Base-by-base conservation (phyloP, 140 eudicot genomes). In the Cichorium intybus region DNA sequence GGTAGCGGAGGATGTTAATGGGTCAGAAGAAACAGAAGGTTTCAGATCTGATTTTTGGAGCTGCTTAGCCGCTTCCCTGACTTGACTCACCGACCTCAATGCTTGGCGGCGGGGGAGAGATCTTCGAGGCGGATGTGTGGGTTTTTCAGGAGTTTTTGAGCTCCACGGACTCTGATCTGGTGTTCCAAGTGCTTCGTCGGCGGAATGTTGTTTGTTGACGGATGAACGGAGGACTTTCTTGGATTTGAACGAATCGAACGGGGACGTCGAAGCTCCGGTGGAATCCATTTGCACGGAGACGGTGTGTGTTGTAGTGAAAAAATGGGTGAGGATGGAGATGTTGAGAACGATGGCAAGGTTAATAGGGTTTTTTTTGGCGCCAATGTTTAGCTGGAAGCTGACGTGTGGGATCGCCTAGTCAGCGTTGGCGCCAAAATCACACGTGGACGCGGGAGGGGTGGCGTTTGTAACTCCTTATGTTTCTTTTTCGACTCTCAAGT, bases 81-180 rank as follows among this genome's bases (percentile, higher is more conserved):
- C 61, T 73, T 87, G 82, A 15, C 68, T 73, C 7, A 87, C 59
- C 21, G 95, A 87, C 11, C 63, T 51, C 29, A 79, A 58, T 0
- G 85, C 76, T 1, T 80, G 71, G 2, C 72, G 71, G 37, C 75
- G 80, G 56, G 71, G 72, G 31, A 79, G 63, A n/a, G 46, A 16
- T 31, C 82, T 67, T 11, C 95, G 83, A 2, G 88, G 80, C 48
- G 84, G 84, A 11, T 69, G 53, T 17, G 51, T 15, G 10, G 77
- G 67, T 54, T 84, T 87, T 39, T 85, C 86, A 11, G 95, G 95
- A 0, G 95, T 87, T 60, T 79, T 83, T 72, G 81, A 77, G 76
- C 65, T 73, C 80, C 80, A 80, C 8, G 71, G 70, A 29, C 46
- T 75, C 67, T 70, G 70, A 20, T 70, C 76, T 8, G 80, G 49